A percentile compares a stretch with the other conserved stretches of the same genome.
These are phyloP conservation scores for Didymella arachidicola DNA, from an alignment of 2,329 filamentous ascomycete species.

Conservation along the genomic window DNA sequence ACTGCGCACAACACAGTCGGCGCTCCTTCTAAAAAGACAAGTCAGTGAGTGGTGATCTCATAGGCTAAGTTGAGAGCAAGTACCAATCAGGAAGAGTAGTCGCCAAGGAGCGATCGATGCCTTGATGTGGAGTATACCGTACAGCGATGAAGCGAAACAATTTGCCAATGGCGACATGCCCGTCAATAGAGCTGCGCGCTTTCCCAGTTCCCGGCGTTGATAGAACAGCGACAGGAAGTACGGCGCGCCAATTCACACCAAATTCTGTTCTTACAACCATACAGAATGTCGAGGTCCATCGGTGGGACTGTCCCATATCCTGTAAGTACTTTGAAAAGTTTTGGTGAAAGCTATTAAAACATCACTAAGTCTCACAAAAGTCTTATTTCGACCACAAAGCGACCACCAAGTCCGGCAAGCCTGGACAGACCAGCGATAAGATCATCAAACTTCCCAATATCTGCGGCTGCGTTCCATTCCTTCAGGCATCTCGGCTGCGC, in stretches of 20 bases:
- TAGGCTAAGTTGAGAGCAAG: neutral
- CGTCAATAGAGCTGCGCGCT: neutral
- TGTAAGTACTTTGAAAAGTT: neutral
- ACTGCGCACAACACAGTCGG: neutral
- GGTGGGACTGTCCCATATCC: neutral
- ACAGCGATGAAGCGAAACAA: neutral
- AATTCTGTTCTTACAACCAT: neutral
- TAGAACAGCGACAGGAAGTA: neutral
- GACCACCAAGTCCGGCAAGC: neutral
- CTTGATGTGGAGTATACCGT: neutral
- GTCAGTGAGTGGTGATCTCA: neutral
- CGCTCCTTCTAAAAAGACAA: neutral
- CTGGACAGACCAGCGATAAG: neutral
- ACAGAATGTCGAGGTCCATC: neutral
- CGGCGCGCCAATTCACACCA: neutral
- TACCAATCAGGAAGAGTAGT: neutral
- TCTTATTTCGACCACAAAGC: neutral
- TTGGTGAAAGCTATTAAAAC: neutral
- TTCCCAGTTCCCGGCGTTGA: neutral
- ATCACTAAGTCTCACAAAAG: neutral
- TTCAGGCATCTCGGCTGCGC: no score
- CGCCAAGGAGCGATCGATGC: neutral
- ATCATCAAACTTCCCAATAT: no score
- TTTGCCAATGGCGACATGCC: neutral
- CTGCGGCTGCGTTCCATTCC: no score